Evolutionary conservation across 441 rosid species (phyloP), one percentile per base, ranked within the genome.

Genomic region (Arabidopsis lyrata): DNA sequence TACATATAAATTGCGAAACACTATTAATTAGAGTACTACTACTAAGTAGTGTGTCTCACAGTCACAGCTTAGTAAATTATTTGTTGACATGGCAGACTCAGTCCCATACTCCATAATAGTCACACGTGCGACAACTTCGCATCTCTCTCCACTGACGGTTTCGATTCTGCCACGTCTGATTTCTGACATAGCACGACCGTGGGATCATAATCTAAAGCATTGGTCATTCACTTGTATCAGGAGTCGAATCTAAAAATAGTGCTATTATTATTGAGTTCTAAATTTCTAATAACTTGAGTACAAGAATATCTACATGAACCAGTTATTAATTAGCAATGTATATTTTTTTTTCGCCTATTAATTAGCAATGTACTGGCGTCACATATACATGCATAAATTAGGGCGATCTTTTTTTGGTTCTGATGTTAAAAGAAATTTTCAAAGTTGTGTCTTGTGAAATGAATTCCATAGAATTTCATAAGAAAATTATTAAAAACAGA

Each of bases 41-140:
- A n/a, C n/a, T 32, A 55, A n/a, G n/a, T 55, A 42, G 66, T 41
- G 0, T 45, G 9, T 4, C 34, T 61, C 61, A 42, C 8, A 62
- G 52, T 27, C 8, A 22, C 49, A 60, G 35, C n/a, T 24, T 27
- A 27, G 53, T 42, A 24, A 24, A 71, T 22, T 18, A 27, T 54
- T 59, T 50, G 53, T 35, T 66, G 64, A 65, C 66, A 47, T 35
- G 42, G 34, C 16, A 35, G 71, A 45, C 42, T 55, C 64, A 34
- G 53, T n/a, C 64, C 64, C 66, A 63, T 73, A 24, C 64, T 74
- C 61, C 70, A 66, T 49, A 49, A 38, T 15, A 66, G 55, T 59
- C 55, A 74, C 78, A 74, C 78, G 73, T 74, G 73, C 53, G 61
- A 66, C 36, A 74, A 29, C 52, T 74, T 65, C 42, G 44, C 52